Base-by-base conservation (phyloP, 768 basidiomycete genomes). In the Mycena alexandri region DNA sequence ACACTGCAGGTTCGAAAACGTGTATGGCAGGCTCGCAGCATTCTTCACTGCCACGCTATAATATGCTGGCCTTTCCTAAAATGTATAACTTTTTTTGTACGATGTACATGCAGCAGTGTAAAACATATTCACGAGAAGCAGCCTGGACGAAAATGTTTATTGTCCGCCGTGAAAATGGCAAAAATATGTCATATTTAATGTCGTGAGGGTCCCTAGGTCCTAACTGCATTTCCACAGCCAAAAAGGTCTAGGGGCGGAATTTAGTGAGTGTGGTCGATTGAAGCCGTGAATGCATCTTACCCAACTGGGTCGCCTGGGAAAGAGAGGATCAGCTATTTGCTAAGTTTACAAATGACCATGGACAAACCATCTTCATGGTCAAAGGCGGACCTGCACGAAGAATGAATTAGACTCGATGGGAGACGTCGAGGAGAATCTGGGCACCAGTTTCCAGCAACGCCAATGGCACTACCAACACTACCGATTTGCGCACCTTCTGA, bases 401-500 rank as follows among this genome's bases (percentile, higher is more conserved):
- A 38, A 38, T 14, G 10, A 38, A 14, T 38, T 38, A 38, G 14
- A 38, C 10, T 38, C 38, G 14, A 38, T 11, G 9, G 10, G 38
- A 38, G 38, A 14, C 14, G 38, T 38, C 38, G 38, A 38, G 38
- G 10, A 11, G 38, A 38, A 38, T 10, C 10, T 5, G 11, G 5
- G 38, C 38, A 38, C 92, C 92, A 94, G 10, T 85, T 81, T 6
- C 93, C 91, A 33, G 89, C 82, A 24, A 93, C 80, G 8, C 92
- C 92, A 48, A 83, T 83, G 13, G 88, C 88, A 74, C 90, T 92
- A 33, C 84, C 87, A 19, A 89, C 80, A 25, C 84, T 84, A 11
- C 92, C 91, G 24, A 93, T 74, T 74, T 93, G 91, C 3, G 89
- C 81, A 24, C 89, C 90, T 75, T 87, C 87, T 17, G 89, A 90